These are phyloP conservation scores for Rhodotorula paludigena DNA, from an alignment of 768 basidiomycete genomes.

Conservation along the genomic window DNA sequence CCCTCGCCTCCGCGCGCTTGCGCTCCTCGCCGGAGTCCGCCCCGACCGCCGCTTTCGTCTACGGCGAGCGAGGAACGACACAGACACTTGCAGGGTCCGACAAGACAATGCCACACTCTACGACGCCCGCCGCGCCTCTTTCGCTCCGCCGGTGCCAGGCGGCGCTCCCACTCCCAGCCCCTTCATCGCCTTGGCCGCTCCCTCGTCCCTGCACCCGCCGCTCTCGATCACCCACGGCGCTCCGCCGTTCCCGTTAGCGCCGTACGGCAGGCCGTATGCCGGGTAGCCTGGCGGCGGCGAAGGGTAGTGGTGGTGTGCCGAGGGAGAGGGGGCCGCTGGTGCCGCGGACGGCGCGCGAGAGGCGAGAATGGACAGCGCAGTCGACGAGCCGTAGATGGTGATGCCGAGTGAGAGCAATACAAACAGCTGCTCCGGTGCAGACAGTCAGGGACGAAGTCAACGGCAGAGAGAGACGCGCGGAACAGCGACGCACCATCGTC, in stretches of 20 bases:
- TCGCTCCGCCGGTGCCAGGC: background rate
- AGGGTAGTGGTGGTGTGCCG: background rate
- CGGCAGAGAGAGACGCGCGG: background rate
- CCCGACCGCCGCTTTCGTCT: too few relatives aligned
- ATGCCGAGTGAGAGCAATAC: conserved; percentile 44
- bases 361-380: conserved; percentile 23
- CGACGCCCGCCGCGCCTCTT: background rate
- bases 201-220: background rate
- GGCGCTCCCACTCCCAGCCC: background rate
- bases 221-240: conserved; percentile 25
- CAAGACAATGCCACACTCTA: background rate
- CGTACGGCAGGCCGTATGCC: conserved; percentile 26
- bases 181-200: background rate
- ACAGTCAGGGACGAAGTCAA: background rate
- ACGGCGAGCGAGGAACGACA: too few relatives aligned
- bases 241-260: background rate
- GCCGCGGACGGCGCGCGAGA: background rate
- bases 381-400: conserved; percentile 36
- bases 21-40: too few relatives aligned
- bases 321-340: background rate
- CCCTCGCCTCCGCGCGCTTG: too few relatives aligned
- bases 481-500: conserved; percentile 60
- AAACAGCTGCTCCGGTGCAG: conserved; percentile 41
- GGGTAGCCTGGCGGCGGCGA: background rate
- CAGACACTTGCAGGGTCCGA: background rate